Evolutionary conservation across 2,329 filamentous ascomycete genomes (phyloP), one percentile per base, ranked within the genome.

Genomic region (Diaporthe sp.): DNA sequence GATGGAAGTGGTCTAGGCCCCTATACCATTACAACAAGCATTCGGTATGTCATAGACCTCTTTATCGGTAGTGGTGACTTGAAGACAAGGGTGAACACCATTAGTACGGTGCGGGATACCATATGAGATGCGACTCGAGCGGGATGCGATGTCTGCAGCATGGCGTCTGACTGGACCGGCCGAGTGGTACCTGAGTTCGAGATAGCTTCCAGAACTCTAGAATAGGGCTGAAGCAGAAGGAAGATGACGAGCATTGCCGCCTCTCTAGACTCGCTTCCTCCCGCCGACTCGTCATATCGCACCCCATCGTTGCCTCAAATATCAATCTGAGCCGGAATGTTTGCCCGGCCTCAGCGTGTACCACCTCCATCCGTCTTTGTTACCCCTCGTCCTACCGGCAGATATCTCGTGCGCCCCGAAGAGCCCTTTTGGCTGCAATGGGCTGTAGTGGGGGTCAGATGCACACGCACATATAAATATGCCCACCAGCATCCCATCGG

Each of bases 361-460:
- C 46, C 19, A 65, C 71, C 17, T 34, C 49, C 9, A 42, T 39
- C 65, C 34, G 22, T 55, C 12, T 15, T 44, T 25, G n/a, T 46
- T 53, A 17, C 59, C 28, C 59, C 71, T 65, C n/a, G 46, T 73
- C 58, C 71, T 73, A 25, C 49, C 49, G 71, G 71, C 44, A 73
- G 58, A 65, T 57, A 37, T n/a, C 49, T 73, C 19, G 71, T 73
- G 59, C 53, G 31, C 51, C 55, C 51, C 2, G 12, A 37, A 25
- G 44, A 39, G 59, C 49, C 37, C 22, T 34, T 19, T 22, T 17
- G 13, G 13, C 25, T 28, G 22, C 10, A 25, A 25, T 37, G n/a
- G 51, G 34, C 12, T 15, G 10, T 44, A n/a, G 57, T 25, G 4
- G 17, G 6, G 46, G 19, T 19, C 65, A 55, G 34, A 39, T 22